Evolutionary conservation across 257 asterid genomes (phyloP).

Genomic region (Solanum chiquidenum): DNA sequence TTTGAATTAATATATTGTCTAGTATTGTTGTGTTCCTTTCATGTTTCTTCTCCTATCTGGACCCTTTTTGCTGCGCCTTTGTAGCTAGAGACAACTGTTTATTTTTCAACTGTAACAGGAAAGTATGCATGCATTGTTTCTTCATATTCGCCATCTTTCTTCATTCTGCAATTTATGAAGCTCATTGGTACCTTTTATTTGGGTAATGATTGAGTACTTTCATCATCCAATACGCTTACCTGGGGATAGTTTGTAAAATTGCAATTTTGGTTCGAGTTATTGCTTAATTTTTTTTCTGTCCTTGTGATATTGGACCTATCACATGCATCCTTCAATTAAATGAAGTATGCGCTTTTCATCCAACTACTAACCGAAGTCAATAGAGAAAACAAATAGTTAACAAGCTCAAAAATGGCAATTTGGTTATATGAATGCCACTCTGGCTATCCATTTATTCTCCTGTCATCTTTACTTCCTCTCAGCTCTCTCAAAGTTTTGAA

Average conservation of each 20-base stretch:
- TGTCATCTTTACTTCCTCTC: background rate
- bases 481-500: background rate
- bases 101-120: background rate
- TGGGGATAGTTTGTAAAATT: background rate
- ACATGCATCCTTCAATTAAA: background rate
- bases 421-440: background rate
- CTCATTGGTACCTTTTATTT: background rate
- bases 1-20: background rate
- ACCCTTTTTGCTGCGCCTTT: background rate
- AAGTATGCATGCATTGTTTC: background rate
- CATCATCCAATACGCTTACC: background rate
- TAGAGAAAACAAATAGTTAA: background rate
- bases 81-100: background rate
- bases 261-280: background rate
- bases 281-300: background rate
- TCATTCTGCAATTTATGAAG: background rate
- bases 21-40: background rate
- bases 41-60: background rate
- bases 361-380: background rate
- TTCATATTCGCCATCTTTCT: background rate
- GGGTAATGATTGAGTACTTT: background rate
- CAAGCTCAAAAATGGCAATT: background rate
- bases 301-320: background rate
- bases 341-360: background rate
- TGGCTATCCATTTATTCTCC: background rate